These are phyloP conservation scores for Nemania serpens DNA, from an alignment of 2,329 filamentous ascomycete genomes.

Conservation along the genomic window DNA sequence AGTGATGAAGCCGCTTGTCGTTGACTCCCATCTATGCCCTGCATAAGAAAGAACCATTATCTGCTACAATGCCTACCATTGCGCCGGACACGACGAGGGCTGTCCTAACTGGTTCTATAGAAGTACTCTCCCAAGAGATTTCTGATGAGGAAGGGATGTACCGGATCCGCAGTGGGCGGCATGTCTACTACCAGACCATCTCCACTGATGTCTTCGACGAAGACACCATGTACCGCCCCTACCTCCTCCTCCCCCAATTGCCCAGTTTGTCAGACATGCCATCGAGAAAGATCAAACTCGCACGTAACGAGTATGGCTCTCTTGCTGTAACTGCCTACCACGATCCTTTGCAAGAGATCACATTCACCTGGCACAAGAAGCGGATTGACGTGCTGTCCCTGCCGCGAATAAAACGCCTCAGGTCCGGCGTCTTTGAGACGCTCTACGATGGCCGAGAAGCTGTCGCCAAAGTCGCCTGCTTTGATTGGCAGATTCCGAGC, in stretches of 20 bases:
- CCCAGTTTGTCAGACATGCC: conserved; percentile 35
- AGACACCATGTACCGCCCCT: conserved; percentile 41
- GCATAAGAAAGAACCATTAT: conserved; percentile 14
- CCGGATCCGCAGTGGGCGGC: conserved; percentile 30
- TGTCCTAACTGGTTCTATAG: conserved; percentile 11
- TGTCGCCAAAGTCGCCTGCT: conserved; percentile 34
- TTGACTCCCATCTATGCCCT: conserved; percentile 9
- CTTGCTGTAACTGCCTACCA: conserved; percentile 23
- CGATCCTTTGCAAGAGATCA: conserved; percentile 28
- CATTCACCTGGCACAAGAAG: conserved; percentile 33
- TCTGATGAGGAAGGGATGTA: conserved; percentile 28
- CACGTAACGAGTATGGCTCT: conserved; percentile 25
- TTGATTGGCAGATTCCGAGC: conserved; percentile 32
- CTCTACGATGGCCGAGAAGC: conserved; percentile 23
- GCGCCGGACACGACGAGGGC: conserved; percentile 8
- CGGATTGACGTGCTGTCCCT: conserved; percentile 35
- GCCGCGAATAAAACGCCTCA: conserved; percentile 30
- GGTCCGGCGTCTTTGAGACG: conserved; percentile 32
- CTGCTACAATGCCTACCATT: conserved; percentile 19
- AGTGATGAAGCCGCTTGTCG: conserved; percentile 11
- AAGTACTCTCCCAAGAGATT: conserved; percentile 23
- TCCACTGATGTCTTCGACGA: conserved; percentile 35
- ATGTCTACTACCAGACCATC: conserved; percentile 36
- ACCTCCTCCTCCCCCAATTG: conserved; percentile 38
- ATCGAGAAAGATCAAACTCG: conserved; percentile 36